Conservation (phyloP, 176 grass and related monocot species). For the Olyra latifolia region DNA sequence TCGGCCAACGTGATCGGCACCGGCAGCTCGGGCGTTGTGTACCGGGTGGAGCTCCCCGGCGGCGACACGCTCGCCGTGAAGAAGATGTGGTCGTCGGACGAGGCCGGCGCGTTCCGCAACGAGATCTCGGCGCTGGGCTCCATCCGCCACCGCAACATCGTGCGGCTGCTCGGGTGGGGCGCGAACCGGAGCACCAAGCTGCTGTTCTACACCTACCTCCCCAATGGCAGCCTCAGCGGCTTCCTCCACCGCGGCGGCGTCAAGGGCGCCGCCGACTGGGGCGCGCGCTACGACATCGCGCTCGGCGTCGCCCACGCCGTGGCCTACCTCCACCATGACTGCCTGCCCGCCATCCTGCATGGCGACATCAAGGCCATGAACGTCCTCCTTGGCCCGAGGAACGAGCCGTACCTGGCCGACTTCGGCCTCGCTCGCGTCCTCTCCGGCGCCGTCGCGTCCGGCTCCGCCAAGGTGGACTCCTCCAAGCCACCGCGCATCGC, state of each 20-base stretch:
- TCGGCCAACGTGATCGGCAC: constrained; percentile 91
- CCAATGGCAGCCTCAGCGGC: constrained; percentile 86
- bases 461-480: constrained; percentile 48
- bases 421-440: constrained; percentile 84
- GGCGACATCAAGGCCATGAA: constrained; percentile 97
- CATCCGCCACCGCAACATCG: constrained; percentile 90
- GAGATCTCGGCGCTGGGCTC: constrained; percentile 81
- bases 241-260: constrained; percentile 75
- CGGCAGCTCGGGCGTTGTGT: constrained; percentile 90
- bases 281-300: constrained; percentile 64
- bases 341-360: constrained; percentile 84
- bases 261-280: constrained; percentile 76
- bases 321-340: constrained; percentile 93
- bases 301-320: constrained; percentile 83
- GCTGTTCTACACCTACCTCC: constrained; percentile 80
- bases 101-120: constrained; percentile 74
- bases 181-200: constrained; percentile 82
- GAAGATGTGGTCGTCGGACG: constrained; percentile 95
- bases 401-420: constrained; percentile 90
- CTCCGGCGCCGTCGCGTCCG: constrained; percentile 26
- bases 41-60: constrained; percentile 55
- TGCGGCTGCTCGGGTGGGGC: constrained; percentile 80
- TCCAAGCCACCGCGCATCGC: constrained; percentile 67
- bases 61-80: constrained; percentile 81
- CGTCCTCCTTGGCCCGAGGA: constrained; percentile 68